Conservation (phyloP, 345 rosid genomes). For the Passiflora organensis region DNA sequence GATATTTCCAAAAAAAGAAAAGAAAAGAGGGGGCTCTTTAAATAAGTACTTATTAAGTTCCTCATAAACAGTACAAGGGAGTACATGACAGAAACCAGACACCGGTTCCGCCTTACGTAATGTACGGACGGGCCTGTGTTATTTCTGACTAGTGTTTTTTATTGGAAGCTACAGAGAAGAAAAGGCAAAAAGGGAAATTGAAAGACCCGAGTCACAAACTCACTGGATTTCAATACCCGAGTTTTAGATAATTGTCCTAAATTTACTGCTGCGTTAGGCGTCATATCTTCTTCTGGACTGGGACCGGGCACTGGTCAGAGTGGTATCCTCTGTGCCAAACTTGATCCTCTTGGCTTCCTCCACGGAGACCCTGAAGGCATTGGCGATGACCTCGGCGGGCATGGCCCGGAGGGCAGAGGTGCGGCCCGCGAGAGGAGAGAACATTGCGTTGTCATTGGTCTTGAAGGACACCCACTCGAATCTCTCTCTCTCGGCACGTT, state of each 20-base stretch:
- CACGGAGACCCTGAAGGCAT: slow-evolving; percentile 36
- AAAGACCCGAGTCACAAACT: too few species aligned
- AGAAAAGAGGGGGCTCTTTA: too few species aligned
- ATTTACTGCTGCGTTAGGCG: slow-evolving; percentile 23
- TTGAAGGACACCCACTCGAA: slow-evolving; percentile 66
- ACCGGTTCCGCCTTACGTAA: too few species aligned
- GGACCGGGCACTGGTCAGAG: slow-evolving; percentile 18
- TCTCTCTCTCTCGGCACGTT: slow-evolving; percentile 39
- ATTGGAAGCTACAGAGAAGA: too few species aligned
- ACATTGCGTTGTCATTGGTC: slow-evolving; percentile 52
- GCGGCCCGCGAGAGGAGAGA: slow-evolving; percentile 42
- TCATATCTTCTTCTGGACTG: slow-evolving; percentile 38
- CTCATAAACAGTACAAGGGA: too few species aligned
- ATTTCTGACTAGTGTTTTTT: too few species aligned
- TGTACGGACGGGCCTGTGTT: too few species aligned
- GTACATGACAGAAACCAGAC: too few species aligned
- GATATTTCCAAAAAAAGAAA: too few species aligned
- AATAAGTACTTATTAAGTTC: too few species aligned
- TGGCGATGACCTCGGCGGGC: slow-evolving; percentile 51
- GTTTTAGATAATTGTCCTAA: not conserved
- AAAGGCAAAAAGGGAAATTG: too few species aligned
- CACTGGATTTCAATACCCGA: too few species aligned
- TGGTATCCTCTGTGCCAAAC: slow-evolving; percentile 39
- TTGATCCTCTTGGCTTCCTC: slow-evolving; percentile 60
- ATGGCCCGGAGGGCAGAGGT: slow-evolving; percentile 48